A percentile compares a stretch with the other conserved stretches of the same genome.
phyloP scores from a whole-genome alignment of 2,329 filamentous ascomycete species.

The Fusarium bulbicola region DNA sequence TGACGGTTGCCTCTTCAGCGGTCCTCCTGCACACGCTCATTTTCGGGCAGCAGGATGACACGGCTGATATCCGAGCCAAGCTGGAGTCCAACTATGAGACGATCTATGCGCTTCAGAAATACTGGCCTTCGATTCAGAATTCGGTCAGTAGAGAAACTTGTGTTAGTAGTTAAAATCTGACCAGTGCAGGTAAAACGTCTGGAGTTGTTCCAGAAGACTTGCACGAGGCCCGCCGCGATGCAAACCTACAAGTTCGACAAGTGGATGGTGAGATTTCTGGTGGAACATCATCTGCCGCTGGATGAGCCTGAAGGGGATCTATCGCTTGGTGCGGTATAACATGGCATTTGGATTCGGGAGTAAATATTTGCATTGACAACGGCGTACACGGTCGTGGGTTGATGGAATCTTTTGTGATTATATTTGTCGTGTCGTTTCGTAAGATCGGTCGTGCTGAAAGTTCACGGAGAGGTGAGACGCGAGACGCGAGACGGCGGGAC shows the following conservation, averaged over 20 bases:
- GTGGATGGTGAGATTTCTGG: conserved; percentile 12
- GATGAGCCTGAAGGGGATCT: not conserved
- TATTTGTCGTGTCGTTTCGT: not conserved
- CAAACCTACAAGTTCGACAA: conserved; percentile 9
- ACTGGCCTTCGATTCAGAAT: conserved; percentile 4
- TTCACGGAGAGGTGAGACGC: not conserved
- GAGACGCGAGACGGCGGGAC: not conserved
- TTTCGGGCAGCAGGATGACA: conserved; percentile 1
- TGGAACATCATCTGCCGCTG: conserved; percentile 1
- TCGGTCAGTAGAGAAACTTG: not conserved
- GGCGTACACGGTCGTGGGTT: not conserved
- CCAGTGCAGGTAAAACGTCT: not conserved
- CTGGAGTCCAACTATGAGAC: conserved; percentile 5
- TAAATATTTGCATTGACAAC: not conserved
- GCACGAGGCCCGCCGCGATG: not conserved
- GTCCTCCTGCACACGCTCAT: conserved; percentile 2
- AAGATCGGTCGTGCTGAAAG: not conserved
- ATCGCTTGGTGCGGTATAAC: not conserved
- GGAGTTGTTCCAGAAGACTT: not conserved
- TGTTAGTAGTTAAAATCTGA: not conserved
- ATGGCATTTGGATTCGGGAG: not conserved
- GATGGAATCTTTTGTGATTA: not conserved
- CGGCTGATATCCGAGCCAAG: not conserved
- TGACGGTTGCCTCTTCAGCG: conserved; percentile 1
- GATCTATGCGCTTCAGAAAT: conserved; percentile 3